A percentile compares a stretch with the other conserved stretches of the same genome.
Evolutionary conservation across 257 asterid genomes (phyloP).

Genomic region (Phtheirospermum japonicum): DNA sequence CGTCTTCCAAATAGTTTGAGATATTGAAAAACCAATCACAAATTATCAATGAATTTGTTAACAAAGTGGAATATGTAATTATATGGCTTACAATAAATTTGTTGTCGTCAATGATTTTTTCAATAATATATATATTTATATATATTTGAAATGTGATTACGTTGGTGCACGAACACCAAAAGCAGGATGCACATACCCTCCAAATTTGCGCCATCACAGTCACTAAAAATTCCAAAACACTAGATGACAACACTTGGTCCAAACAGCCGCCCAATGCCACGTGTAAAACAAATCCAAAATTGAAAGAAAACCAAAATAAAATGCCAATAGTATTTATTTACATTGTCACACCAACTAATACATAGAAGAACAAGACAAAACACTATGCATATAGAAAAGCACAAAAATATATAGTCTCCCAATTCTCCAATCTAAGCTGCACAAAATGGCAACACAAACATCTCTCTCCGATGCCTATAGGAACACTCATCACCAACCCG

Average conservation of each 20-base stretch:
- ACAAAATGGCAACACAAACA: slow-evolving; percentile 33
- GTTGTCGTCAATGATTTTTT: no score
- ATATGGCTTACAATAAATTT: no score
- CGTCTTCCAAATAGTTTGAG: neutral
- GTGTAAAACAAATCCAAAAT: no score
- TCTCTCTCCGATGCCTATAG: slow-evolving; percentile 54
- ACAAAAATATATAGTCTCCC: neutral
- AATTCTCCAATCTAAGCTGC: slow-evolving; percentile 4
- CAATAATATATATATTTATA: no score
- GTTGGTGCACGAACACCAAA: slow-evolving; percentile 27
- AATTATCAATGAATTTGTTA: no score
- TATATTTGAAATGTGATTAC: neutral
- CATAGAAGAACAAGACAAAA: neutral
- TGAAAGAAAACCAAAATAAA: no score
- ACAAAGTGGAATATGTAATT: no score
- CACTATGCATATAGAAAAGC: neutral
- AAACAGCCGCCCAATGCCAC: slow-evolving; percentile 39
- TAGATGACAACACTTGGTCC: no score
- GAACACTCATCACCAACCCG: slow-evolving; percentile 38
- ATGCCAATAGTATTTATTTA: neutral
- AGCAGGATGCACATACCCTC: no score
- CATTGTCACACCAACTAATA: neutral
- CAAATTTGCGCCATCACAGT: no score
- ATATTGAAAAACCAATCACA: no score
- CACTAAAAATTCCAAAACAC: no score